Percentiles rank a stretch among this genome's conserved stretches.
These are phyloP conservation scores for Phytophthora meadii DNA, from an alignment of 352 stramenopile genomes.

Conservation along the genomic window DNA sequence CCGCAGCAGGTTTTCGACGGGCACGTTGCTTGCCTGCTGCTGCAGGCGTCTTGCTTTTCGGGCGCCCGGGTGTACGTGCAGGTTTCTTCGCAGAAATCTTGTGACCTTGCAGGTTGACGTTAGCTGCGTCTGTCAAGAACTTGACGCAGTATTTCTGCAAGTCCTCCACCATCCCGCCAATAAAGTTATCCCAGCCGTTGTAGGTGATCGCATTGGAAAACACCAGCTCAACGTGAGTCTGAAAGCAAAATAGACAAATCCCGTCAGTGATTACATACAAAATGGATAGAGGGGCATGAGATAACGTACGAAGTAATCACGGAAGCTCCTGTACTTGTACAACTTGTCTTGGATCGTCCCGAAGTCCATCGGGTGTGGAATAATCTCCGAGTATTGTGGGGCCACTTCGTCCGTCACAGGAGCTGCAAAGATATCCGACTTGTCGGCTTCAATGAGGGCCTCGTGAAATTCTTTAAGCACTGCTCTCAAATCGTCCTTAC, in stretches of 20 bases:
- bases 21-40: constrained; percentile 43
- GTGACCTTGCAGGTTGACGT: constrained; percentile 38
- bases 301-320: constrained; percentile 79
- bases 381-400: constrained; percentile 93
- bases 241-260: constrained; percentile 5
- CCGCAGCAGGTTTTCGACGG: constrained; percentile 16
- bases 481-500: constrained; percentile 57
- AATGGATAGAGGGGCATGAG: background rate
- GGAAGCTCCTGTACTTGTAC: constrained; percentile 68
- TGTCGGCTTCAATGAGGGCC: constrained; percentile 76
- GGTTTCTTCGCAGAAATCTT: constrained; percentile 29
- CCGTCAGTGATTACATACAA: constrained; percentile 14
- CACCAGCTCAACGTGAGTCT: constrained; percentile 78
- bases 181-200: constrained; percentile 69
- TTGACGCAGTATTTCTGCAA: constrained; percentile 78
- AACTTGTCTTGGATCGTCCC: constrained; percentile 92
- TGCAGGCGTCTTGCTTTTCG: constrained; percentile 27
- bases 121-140: constrained; percentile 73
- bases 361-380: constrained; percentile 94
- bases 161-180: constrained; percentile 68
- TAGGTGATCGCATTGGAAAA: constrained; percentile 86
- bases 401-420: constrained; percentile 92
- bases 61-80: background rate
- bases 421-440: constrained; percentile 83
- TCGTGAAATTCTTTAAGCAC: constrained; percentile 81